These are phyloP conservation scores for Musa acuminata DNA, from an alignment of 176 grass and related monocot species.

Conservation along the genomic window DNA sequence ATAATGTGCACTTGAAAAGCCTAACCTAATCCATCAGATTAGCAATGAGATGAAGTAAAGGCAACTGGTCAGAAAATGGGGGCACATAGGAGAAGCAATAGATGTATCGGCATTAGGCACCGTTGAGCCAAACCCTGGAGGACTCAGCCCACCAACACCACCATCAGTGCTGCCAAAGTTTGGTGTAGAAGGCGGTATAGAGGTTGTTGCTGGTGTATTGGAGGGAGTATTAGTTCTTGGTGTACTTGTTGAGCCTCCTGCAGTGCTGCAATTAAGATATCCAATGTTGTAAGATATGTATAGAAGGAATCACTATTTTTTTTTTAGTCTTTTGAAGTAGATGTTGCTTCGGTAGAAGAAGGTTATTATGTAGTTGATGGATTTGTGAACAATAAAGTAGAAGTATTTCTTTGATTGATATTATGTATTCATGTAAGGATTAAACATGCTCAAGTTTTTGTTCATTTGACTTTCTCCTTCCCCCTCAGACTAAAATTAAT, in stretches of 20 bases:
- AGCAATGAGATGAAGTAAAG: background rate
- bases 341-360: too few species aligned
- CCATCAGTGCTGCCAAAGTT: background rate
- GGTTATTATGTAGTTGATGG: too few species aligned
- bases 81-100: background rate
- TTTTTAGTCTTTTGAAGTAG: background rate
- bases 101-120: background rate
- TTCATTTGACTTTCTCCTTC: too few species aligned
- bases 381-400: too few species aligned
- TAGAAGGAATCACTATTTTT: background rate
- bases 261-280: slow-evolving; percentile 10
- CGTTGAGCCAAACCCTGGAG: background rate
- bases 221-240: background rate
- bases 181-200: background rate
- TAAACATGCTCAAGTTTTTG: too few species aligned
- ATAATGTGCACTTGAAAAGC: background rate
- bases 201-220: background rate
- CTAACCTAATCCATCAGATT: background rate
- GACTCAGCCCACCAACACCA: background rate
- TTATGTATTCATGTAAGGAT: too few species aligned
- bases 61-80: background rate
- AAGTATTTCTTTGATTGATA: too few species aligned
- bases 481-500: too few species aligned
- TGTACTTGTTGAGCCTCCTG: slow-evolving; percentile 15
- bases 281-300: background rate